Conservation (phyloP, 2,329 filamentous ascomycete genomes). For the Nigrograna mackinnonii region DNA sequence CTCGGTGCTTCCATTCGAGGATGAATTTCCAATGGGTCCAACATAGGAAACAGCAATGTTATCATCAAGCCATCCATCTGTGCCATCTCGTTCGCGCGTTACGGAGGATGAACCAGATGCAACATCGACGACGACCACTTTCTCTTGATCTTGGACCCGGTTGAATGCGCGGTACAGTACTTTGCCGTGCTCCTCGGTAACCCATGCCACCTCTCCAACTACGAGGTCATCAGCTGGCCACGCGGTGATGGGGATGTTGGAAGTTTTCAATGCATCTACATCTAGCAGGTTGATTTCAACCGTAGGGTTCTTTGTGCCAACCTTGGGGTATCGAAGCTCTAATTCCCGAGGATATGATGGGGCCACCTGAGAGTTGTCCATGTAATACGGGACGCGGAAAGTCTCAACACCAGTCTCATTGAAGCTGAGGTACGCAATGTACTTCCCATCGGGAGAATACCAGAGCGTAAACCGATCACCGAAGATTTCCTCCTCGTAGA, state of each 20-base stretch:
- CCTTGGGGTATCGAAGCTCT: slow-evolving; percentile 70
- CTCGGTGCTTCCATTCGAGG: slow-evolving; percentile 30
- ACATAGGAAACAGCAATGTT: slow-evolving; percentile 60
- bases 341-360: slow-evolving; percentile 66
- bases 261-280: slow-evolving; percentile 51
- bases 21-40: slow-evolving; percentile 44
- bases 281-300: slow-evolving; percentile 64
- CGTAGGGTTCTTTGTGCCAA: slow-evolving; percentile 68
- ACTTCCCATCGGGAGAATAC: slow-evolving; percentile 61
- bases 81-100: slow-evolving; percentile 61
- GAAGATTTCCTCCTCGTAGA: slow-evolving; percentile 64
- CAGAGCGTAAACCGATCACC: slow-evolving; percentile 56
- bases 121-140: slow-evolving; percentile 63
- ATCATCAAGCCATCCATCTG: slow-evolving; percentile 66
- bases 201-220: slow-evolving; percentile 70
- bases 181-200: slow-evolving; percentile 63
- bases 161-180: slow-evolving; percentile 70
- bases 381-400: slow-evolving; percentile 69
- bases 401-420: slow-evolving; percentile 70
- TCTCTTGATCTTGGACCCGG: slow-evolving; percentile 68
- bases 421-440: slow-evolving; percentile 60
- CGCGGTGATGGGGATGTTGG: slow-evolving; percentile 56
- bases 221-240: slow-evolving; percentile 65
- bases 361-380: slow-evolving; percentile 60
- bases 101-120: slow-evolving; percentile 49